phyloP scores from a whole-genome alignment of 176 grass and related monocot species.

The Pharus latifolius region DNA sequence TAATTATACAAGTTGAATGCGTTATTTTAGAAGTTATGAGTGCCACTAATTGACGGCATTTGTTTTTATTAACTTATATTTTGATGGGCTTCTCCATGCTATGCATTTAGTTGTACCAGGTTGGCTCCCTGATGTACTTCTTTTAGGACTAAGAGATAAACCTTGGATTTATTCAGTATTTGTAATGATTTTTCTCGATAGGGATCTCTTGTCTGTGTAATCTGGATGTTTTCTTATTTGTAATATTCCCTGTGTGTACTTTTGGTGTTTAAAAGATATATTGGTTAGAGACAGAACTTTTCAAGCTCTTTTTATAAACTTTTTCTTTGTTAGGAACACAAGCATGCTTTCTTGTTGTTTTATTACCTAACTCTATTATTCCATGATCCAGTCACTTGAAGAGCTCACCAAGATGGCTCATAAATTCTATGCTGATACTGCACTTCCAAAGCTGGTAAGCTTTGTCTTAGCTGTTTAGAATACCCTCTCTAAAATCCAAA shows the following conservation, averaged over 20 bases:
- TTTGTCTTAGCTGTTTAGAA: conserved; percentile 7
- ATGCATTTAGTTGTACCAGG: conserved; percentile 5
- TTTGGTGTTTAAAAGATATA: no score
- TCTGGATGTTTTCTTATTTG: no score
- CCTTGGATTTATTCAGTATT: no score
- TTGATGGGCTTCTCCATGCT: background rate
- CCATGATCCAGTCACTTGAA: conserved; percentile 60
- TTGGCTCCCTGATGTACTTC: background rate
- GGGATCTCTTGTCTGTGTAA: no score
- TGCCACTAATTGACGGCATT: conserved; percentile 2
- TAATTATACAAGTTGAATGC: background rate
- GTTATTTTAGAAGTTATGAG: background rate
- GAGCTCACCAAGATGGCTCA: conserved; percentile 86
- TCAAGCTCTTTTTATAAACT: no score
- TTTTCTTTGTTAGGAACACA: background rate
- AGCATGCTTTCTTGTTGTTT: background rate
- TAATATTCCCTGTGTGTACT: no score
- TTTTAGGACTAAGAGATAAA: no score
- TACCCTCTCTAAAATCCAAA: background rate
- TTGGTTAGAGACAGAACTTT: no score
- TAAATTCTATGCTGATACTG: conserved; percentile 80
- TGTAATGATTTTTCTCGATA: no score
- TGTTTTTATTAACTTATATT: background rate
- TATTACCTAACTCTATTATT: conserved; percentile 22
- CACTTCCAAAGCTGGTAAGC: conserved; percentile 92